These are phyloP conservation scores for Euphorbia tirucalli DNA, from an alignment of 345 rosid genomes.

Conservation along the genomic window DNA sequence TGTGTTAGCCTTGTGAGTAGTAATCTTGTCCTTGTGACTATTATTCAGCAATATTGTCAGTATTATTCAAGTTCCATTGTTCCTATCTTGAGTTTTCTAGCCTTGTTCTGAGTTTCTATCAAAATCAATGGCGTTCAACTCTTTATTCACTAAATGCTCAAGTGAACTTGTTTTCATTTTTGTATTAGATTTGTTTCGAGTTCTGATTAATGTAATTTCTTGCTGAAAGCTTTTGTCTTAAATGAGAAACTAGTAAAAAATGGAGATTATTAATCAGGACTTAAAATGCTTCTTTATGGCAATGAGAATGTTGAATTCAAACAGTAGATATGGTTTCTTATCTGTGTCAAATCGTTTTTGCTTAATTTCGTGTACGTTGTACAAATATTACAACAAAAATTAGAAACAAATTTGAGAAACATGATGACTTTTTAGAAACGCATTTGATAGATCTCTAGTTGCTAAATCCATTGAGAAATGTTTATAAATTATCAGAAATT, in stretches of 20 bases:
- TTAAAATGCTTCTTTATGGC: too few relatives aligned
- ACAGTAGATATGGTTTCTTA: not conserved
- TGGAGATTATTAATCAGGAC: not conserved
- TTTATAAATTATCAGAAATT: not conserved
- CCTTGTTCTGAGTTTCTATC: too few relatives aligned
- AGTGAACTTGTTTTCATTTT: not conserved
- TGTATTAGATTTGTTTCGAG: not conserved
- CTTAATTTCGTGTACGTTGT: not conserved
- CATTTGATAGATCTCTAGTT: not conserved
- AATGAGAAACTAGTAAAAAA: not conserved
- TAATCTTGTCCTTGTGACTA: too few relatives aligned
- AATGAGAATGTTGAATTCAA: not conserved
- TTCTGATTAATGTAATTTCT: not conserved
- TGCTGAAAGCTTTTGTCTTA: not conserved
- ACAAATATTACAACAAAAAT: not conserved
- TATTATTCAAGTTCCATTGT: too few relatives aligned
- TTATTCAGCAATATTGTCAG: too few relatives aligned
- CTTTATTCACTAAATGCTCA: not conserved
- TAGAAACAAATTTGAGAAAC: not conserved
- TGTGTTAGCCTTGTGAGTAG: too few relatives aligned
- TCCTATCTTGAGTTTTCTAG: too few relatives aligned
- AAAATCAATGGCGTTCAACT: not conserved
- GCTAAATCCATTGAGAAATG: not conserved
- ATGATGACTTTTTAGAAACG: too few relatives aligned
- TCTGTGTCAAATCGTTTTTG: not conserved